Percentiles rank a stretch among this genome's conserved stretches.
phyloP scores from a whole-genome alignment of 768 basidiomycete species.

The Cyathus striatus region DNA sequence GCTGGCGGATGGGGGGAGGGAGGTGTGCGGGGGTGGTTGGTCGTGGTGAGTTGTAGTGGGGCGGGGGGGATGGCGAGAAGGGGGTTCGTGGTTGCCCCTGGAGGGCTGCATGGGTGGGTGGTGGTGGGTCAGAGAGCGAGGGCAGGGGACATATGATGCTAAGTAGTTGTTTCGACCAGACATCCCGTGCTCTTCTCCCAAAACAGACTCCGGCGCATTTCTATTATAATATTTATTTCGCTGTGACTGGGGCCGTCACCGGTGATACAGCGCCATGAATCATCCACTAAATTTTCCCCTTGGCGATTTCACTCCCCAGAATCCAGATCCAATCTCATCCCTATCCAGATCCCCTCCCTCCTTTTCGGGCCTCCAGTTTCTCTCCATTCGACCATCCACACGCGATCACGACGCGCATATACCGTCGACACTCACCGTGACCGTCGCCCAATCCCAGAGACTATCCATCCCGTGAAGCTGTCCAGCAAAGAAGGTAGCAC shows the following conservation, averaged over 20 bases:
- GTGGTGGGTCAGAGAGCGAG: too few species aligned
- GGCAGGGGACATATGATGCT: too few species aligned
- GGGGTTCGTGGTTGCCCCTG: slow-evolving; percentile 14
- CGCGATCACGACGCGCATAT: too few species aligned
- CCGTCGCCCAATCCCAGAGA: too few species aligned
- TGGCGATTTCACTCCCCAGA: neutral
- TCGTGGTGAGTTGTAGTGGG: slow-evolving; percentile 10
- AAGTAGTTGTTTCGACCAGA: too few species aligned
- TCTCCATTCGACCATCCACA: too few species aligned
- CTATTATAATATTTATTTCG: too few species aligned
- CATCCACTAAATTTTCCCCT: neutral
- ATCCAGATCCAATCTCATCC: neutral
- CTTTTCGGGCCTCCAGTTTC: neutral
- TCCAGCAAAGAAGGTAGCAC: neutral
- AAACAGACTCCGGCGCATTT: too few species aligned
- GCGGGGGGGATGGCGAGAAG: slow-evolving; percentile 14
- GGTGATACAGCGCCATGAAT: slow-evolving; percentile 22
- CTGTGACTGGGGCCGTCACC: too few species aligned
- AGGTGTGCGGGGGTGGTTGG: slow-evolving; percentile 26
- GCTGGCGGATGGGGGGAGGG: slow-evolving; percentile 65
- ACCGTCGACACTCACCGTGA: neutral
- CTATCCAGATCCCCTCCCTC: neutral
- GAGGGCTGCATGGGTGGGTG: neutral
- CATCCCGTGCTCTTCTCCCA: too few species aligned
- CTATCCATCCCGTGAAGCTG: neutral